Percentiles rank a stretch among this genome's conserved stretches.
These are phyloP conservation scores for Massariosphaeria phaeospora DNA, from an alignment of 495 filamentous ascomycete genomes.

Conservation along the genomic window DNA sequence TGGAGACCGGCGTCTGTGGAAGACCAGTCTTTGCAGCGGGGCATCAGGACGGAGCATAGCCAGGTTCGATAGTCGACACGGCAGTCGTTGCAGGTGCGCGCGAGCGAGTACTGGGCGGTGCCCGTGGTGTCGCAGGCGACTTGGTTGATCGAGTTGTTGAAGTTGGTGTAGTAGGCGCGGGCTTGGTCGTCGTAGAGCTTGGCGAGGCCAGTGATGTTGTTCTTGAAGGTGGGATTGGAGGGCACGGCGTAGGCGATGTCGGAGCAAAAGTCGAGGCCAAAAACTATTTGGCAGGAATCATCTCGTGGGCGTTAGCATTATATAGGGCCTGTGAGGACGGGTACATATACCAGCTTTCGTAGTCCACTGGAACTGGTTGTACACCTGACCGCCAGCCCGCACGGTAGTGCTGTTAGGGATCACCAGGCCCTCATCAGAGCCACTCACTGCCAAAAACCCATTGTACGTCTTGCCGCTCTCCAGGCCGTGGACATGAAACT, in stretches of 20 bases:
- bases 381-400: slow-evolving; percentile 49
- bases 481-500: slow-evolving; percentile 75
- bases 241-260: slow-evolving; percentile 89
- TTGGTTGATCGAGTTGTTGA: slow-evolving; percentile 74
- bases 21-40: slow-evolving; percentile 80
- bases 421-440: slow-evolving; percentile 31
- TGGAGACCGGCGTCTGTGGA: slow-evolving; percentile 48
- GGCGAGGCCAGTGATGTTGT: slow-evolving; percentile 48
- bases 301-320: slow-evolving; percentile 35
- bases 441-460: slow-evolving; percentile 64
- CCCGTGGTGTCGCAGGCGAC: slow-evolving; percentile 73
- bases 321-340: slow-evolving; percentile 20
- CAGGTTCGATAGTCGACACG: slow-evolving; percentile 78
- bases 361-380: slow-evolving; percentile 45
- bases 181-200: slow-evolving; percentile 60
- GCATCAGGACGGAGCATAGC: slow-evolving; percentile 91
- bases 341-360: slow-evolving; percentile 67
- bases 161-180: slow-evolving; percentile 50
- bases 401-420: slow-evolving; percentile 33
- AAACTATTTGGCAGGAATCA: slow-evolving; percentile 76
- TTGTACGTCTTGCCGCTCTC: slow-evolving; percentile 64
- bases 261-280: slow-evolving; percentile 76
- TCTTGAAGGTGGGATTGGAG: slow-evolving; percentile 55
- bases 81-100: slow-evolving; percentile 69
- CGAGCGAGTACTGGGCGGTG: slow-evolving; percentile 73